phyloP scores from a whole-genome alignment of 176 grass and related monocot species.

The Cymbopogon citratus region DNA sequence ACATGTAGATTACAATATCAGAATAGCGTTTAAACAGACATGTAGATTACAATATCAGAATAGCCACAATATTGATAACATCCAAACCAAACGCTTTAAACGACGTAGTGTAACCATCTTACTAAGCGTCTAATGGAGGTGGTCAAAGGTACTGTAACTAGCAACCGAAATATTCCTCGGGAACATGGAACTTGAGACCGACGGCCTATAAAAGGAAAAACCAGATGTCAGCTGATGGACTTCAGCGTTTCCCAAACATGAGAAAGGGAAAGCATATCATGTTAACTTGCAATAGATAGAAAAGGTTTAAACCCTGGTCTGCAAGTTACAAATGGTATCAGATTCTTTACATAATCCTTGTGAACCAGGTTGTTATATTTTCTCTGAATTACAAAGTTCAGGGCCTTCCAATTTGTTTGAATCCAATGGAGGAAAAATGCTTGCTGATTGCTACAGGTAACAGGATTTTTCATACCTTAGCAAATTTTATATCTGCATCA shows the following conservation, averaged over 20 bases:
- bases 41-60: neutral
- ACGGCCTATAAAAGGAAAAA: slow-evolving; percentile 45
- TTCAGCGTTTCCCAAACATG: neutral
- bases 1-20: neutral
- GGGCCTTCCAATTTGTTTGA: neutral
- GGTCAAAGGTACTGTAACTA: neutral
- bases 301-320: neutral
- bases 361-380: neutral
- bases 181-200: slow-evolving; percentile 68
- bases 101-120: neutral
- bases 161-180: slow-evolving; percentile 61
- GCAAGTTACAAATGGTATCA: neutral
- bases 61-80: neutral
- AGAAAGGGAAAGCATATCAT: neutral
- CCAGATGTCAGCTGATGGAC: neutral
- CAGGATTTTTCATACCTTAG: slow-evolving; percentile 37
- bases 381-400: neutral
- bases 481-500: slow-evolving; percentile 79
- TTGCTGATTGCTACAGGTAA: neutral
- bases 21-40: neutral
- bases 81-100: neutral
- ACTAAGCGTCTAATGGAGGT: neutral
- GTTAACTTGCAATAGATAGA: neutral
- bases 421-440: neutral
- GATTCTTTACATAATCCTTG: neutral